Percentiles rank a stretch among this genome's conserved stretches.
Conservation (phyloP, 2,329 filamentous ascomycete genomes). For the Claviceps monticola region DNA sequence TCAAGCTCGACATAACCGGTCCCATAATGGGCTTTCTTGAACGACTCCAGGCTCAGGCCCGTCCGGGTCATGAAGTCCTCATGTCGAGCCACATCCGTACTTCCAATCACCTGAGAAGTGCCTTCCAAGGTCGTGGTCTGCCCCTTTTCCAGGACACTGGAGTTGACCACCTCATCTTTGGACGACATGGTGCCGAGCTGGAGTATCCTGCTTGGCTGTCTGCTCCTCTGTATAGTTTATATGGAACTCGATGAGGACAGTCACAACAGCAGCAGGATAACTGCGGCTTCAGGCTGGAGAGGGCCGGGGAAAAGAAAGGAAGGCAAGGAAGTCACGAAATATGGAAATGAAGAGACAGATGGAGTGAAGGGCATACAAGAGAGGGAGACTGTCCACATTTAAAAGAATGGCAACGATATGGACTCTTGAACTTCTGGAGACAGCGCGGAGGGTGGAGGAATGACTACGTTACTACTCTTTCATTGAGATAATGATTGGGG, state of each 20-base stretch:
- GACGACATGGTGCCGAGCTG: slow-evolving; percentile 8
- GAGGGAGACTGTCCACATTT: background rate
- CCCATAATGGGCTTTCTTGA: slow-evolving; percentile 23
- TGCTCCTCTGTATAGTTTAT: background rate
- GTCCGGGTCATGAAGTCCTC: slow-evolving; percentile 22
- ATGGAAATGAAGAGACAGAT: too few relatives aligned
- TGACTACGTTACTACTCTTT: background rate
- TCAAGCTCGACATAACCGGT: slow-evolving; percentile 22
- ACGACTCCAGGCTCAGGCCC: slow-evolving; percentile 24
- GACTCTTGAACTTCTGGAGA: slow-evolving; percentile 4
- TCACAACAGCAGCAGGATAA: background rate
- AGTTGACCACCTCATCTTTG: slow-evolving; percentile 8
- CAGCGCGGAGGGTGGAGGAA: slow-evolving; percentile 1
- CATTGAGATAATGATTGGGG: background rate
- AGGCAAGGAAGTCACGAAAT: background rate
- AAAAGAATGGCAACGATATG: background rate
- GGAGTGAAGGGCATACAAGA: background rate
- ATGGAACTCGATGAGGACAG: background rate
- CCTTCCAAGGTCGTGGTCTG: slow-evolving; percentile 6
- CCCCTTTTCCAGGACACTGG: slow-evolving; percentile 11
- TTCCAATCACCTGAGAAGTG: slow-evolving; percentile 8
- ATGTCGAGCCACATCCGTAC: slow-evolving; percentile 11
- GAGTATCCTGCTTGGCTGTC: background rate
- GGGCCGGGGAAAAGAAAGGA: background rate
- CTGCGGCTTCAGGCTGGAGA: background rate